These are phyloP conservation scores for Penicillium turbatum DNA, from an alignment of 495 filamentous ascomycete species.

Conservation along the genomic window DNA sequence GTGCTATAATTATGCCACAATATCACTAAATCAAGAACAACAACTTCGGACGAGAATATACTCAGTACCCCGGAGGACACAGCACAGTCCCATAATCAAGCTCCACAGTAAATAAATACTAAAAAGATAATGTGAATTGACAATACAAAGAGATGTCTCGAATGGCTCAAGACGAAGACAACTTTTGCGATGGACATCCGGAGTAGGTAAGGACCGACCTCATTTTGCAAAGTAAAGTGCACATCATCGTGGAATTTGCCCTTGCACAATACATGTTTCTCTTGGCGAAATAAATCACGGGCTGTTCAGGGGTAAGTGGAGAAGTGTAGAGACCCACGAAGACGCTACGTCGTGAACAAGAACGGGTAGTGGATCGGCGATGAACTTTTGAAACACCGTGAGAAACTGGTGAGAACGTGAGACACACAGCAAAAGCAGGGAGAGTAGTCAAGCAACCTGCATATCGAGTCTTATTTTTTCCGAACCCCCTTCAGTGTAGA, in stretches of 20 bases:
- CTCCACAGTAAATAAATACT: not conserved
- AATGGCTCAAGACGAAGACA: not conserved
- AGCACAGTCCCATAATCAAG: slow-evolving; percentile 4
- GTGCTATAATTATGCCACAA: not conserved
- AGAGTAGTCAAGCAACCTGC: not conserved
- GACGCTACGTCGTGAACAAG: slow-evolving; percentile 16
- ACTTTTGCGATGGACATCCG: slow-evolving; percentile 4
- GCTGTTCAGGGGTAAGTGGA: slow-evolving; percentile 33
- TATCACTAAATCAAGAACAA: not conserved
- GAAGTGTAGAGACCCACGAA: slow-evolving; percentile 6
- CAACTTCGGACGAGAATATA: slow-evolving; percentile 5
- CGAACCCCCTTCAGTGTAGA: not conserved
- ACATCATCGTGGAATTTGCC: slow-evolving; percentile 11
- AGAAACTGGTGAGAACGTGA: slow-evolving; percentile 6
- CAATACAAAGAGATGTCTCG: not conserved
- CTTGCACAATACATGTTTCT: slow-evolving; percentile 10
- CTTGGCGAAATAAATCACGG: slow-evolving; percentile 21
- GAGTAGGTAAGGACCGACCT: slow-evolving; percentile 17
- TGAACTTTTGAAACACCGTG: slow-evolving; percentile 11
- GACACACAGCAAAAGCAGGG: not conserved
- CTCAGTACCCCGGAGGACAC: slow-evolving; percentile 2
- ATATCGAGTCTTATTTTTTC: not conserved
- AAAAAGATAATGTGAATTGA: not conserved
- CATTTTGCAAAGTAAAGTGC: slow-evolving; percentile 9
- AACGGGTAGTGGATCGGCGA: slow-evolving; percentile 25